These are phyloP conservation scores for Rhizophagus clarus DNA, from an alignment of 192 early-diverging fungal genomes.

Conservation along the genomic window DNA sequence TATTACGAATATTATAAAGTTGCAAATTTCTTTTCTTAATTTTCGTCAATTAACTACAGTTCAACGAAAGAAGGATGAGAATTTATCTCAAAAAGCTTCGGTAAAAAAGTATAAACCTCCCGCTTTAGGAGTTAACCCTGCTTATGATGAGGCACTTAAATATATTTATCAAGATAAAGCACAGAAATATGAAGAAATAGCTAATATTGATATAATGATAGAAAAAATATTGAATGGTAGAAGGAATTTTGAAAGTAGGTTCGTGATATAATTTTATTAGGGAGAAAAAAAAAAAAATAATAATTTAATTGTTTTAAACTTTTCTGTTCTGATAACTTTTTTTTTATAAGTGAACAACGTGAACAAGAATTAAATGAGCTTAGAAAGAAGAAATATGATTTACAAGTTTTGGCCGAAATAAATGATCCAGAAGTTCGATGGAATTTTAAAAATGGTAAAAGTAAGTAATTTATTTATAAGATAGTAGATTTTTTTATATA, in stretches of 20 bases:
- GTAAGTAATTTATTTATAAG: conserved; percentile 13
- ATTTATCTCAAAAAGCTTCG: not conserved
- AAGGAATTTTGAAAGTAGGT: conserved; percentile 34
- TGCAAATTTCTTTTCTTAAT: not conserved
- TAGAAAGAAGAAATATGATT: conserved; percentile 51
- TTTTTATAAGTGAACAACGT: conserved; percentile 31
- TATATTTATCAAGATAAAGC: conserved; percentile 63
- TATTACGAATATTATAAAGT: too few relatives aligned
- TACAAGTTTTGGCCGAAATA: conserved; percentile 66
- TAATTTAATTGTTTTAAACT: conserved; percentile 23
- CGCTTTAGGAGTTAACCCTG: conserved; percentile 60
- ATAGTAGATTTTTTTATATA: too few relatives aligned
- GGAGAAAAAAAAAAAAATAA: not conserved
- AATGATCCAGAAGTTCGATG: conserved; percentile 72
- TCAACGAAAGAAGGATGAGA: not conserved
- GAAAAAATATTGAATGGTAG: conserved; percentile 37
- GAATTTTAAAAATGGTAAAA: conserved; percentile 58
- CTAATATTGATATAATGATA: conserved; percentile 45
- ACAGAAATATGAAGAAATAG: conserved; percentile 48
- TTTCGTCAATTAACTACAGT: not conserved
- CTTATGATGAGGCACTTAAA: conserved; percentile 78
- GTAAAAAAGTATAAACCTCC: conserved; percentile 34
- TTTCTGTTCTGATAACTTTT: not conserved
- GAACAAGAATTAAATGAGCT: conserved; percentile 50
- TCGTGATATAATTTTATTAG: not conserved